These are phyloP conservation scores for Cymbopogon citratus DNA, from an alignment of 176 grass and related monocot species.

Conservation along the genomic window DNA sequence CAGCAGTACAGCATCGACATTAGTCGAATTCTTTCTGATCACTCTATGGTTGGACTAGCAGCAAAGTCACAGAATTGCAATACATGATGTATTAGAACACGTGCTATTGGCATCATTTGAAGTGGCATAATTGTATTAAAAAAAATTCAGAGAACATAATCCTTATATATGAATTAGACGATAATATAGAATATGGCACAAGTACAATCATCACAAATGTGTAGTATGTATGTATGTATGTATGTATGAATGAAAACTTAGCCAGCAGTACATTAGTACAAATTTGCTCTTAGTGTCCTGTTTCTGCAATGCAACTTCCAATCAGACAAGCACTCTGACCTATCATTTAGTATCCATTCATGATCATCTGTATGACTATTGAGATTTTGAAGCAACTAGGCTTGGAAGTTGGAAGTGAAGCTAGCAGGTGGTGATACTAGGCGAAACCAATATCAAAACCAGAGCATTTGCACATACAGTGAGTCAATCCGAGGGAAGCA, in stretches of 20 bases:
- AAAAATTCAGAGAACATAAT: background rate
- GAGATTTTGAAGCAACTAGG: background rate
- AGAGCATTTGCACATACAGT: background rate
- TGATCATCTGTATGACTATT: background rate
- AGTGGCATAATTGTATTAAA: background rate
- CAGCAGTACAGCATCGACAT: background rate
- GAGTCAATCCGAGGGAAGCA: background rate
- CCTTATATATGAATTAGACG: background rate
- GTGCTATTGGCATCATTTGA: background rate
- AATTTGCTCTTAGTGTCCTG: background rate
- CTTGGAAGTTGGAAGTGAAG: background rate
- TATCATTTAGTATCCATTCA: background rate
- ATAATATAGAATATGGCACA: background rate
- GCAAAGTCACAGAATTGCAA: background rate
- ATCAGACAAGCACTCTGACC: background rate
- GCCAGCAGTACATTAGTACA: background rate
- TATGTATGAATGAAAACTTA: background rate
- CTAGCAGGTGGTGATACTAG: background rate
- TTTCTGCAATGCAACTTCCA: background rate
- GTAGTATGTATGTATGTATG: background rate
- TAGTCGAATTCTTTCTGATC: background rate
- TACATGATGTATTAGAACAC: background rate
- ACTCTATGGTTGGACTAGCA: background rate
- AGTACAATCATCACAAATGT: background rate
- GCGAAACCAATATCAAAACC: background rate